These are phyloP conservation scores for Chaetomium tenue DNA, from an alignment of 495 filamentous ascomycete species.

Conservation along the genomic window DNA sequence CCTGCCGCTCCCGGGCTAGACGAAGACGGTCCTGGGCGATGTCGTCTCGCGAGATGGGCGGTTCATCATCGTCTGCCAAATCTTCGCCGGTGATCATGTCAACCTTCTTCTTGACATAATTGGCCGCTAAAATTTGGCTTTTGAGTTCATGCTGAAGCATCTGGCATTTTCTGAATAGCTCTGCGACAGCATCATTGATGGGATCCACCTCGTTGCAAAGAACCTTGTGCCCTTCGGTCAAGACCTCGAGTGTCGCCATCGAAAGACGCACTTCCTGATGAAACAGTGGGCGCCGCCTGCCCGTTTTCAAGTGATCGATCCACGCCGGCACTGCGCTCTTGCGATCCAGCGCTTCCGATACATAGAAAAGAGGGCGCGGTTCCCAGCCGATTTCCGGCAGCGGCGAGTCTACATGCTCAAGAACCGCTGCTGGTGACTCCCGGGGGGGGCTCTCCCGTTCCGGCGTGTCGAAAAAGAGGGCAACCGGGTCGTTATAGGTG, in stretches of 20 bases:
- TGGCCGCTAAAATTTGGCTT: slow-evolving; percentile 66
- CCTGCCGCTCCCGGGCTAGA: slow-evolving; percentile 57
- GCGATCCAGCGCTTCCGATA: slow-evolving; percentile 62
- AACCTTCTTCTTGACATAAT: slow-evolving; percentile 64
- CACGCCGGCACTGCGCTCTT: slow-evolving; percentile 59
- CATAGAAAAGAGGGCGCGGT: slow-evolving; percentile 67
- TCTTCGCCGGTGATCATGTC: slow-evolving; percentile 65
- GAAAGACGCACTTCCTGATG: slow-evolving; percentile 73
- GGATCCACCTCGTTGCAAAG: slow-evolving; percentile 69
- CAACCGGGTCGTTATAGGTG: slow-evolving; percentile 60
- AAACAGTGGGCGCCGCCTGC: slow-evolving; percentile 58
- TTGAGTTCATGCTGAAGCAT: slow-evolving; percentile 67
- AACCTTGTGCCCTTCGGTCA: slow-evolving; percentile 73
- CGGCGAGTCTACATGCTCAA: slow-evolving; percentile 29
- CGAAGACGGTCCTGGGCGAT: slow-evolving; percentile 61
- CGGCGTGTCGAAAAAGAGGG: slow-evolving; percentile 65
- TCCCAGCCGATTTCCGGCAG: slow-evolving; percentile 46
- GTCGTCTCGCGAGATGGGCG: slow-evolving; percentile 47
- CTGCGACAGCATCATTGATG: slow-evolving; percentile 71
- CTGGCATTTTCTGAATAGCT: slow-evolving; percentile 77
- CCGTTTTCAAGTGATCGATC: slow-evolving; percentile 59
- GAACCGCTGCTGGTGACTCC: slow-evolving; percentile 26
- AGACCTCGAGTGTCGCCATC: slow-evolving; percentile 68
- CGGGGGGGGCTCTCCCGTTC: slow-evolving; percentile 42
- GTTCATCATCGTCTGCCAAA: slow-evolving; percentile 45